phyloP scores from a whole-genome alignment of 805 yeast species.

The Candida mattraensis region DNA sequence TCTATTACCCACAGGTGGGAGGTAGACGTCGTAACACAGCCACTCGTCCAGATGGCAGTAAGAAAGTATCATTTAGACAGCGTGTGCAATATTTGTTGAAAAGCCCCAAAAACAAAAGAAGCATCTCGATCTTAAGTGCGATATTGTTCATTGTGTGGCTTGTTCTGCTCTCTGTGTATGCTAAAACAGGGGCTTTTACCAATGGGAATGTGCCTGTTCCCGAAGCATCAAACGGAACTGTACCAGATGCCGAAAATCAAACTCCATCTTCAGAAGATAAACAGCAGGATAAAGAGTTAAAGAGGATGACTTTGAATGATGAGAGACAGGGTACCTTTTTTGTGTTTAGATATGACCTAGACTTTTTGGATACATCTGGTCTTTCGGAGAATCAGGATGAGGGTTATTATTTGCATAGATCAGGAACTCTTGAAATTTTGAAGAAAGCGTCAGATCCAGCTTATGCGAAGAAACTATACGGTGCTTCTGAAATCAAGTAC shows the following conservation, averaged over 20 bases:
- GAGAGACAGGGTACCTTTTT: slow-evolving; percentile 32
- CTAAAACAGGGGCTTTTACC: slow-evolving; percentile 20
- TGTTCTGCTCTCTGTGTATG: slow-evolving; percentile 23
- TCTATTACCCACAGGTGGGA: slow-evolving; percentile 11
- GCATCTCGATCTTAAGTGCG: slow-evolving; percentile 14
- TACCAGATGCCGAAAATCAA: not conserved
- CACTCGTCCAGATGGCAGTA: slow-evolving; percentile 3
- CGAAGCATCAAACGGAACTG: not conserved
- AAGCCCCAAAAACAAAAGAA: slow-evolving; percentile 21
- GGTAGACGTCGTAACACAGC: slow-evolving; percentile 5
- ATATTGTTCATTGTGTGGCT: slow-evolving; percentile 30
- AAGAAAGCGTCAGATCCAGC: slow-evolving; percentile 31
- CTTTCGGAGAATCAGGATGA: slow-evolving; percentile 39
- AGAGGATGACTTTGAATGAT: slow-evolving; percentile 28
- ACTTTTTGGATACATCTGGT: slow-evolving; percentile 30
- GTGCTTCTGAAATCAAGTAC: slow-evolving; percentile 38
- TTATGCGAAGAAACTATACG: slow-evolving; percentile 33
- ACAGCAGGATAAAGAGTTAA: slow-evolving; percentile 5
- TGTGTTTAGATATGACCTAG: slow-evolving; percentile 24
- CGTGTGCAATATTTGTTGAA: slow-evolving; percentile 10
- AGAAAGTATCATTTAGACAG: slow-evolving; percentile 8
- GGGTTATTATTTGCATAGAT: slow-evolving; percentile 38
- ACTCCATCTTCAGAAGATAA: not conserved
- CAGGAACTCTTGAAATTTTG: slow-evolving; percentile 16
- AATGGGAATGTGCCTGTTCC: slow-evolving; percentile 8